Conservation (phyloP, 208 protist species). For the Leishmania aethiopica region DNA sequence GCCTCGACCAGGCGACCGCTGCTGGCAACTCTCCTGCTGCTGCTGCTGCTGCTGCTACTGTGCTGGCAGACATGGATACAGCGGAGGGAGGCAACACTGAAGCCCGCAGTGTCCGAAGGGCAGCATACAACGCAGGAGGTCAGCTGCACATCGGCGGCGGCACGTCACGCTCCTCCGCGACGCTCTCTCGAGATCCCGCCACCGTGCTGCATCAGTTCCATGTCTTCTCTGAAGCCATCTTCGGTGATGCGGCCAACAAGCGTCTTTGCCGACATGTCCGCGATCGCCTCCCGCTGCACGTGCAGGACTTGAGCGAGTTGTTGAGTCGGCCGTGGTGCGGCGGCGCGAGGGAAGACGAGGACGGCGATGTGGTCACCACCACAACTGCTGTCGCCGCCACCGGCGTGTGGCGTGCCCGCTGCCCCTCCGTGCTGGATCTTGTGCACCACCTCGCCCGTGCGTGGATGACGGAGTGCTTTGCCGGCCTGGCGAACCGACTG, state of each 20-base stretch:
- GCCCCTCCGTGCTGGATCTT: constrained; percentile 34
- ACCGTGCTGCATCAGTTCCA: constrained; percentile 2
- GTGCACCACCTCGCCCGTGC: constrained; percentile 32
- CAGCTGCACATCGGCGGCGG: not conserved
- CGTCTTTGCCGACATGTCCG: constrained; percentile 20
- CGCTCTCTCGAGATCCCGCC: not conserved
- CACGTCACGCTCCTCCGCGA: not conserved
- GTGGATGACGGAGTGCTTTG: constrained; percentile 34
- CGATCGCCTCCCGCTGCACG: constrained; percentile 25
- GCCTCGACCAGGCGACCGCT: constrained; percentile 5
- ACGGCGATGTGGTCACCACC: not conserved
- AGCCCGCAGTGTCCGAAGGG: not conserved
- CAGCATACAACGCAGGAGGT: not conserved
- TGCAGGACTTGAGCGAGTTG: constrained; percentile 15
- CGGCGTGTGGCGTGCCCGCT: constrained; percentile 3
- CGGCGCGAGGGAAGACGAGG: not conserved
- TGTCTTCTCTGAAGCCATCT: constrained; percentile 16
- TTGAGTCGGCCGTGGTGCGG: constrained; percentile 21
- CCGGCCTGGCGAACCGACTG: constrained; percentile 8
- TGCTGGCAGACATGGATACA: not conserved
- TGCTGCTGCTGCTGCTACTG: not conserved
- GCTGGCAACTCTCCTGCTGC: no score
- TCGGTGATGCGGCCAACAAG: constrained; percentile 21
- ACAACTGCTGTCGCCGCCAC: not conserved
- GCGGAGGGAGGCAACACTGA: not conserved